phyloP scores from a whole-genome alignment of 352 stramenopile species.

The Pythium rishiriense region DNA sequence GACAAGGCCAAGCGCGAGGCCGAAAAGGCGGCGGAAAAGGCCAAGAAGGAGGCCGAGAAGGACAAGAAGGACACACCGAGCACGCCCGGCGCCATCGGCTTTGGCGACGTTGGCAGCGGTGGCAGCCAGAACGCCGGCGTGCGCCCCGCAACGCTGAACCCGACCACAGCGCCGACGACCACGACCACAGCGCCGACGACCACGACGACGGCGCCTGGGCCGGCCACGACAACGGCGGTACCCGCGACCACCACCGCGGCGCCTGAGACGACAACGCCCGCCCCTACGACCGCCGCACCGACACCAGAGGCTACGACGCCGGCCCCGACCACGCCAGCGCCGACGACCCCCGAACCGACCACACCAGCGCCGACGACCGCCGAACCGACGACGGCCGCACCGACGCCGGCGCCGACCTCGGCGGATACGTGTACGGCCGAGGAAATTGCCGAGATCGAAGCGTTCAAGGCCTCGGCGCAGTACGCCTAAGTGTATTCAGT shows the following conservation, averaged over 20 bases:
- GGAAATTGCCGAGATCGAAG: slow-evolving; percentile 22
- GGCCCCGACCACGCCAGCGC: slow-evolving; percentile 1
- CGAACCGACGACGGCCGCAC: not conserved
- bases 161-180: not conserved
- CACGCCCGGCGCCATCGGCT: slow-evolving; percentile 2
- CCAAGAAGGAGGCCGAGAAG: slow-evolving; percentile 13
- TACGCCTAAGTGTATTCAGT: slow-evolving; percentile 8
- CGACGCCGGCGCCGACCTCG: slow-evolving; percentile 7
- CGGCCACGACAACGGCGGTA: not conserved
- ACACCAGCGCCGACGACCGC: slow-evolving; percentile 10
- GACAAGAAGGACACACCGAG: slow-evolving; percentile 12
- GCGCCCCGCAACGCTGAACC: slow-evolving; percentile 9
- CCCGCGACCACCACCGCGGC: not conserved
- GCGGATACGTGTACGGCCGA: slow-evolving; percentile 19
- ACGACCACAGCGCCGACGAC: not conserved
- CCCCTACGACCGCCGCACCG: not conserved
- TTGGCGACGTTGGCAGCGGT: slow-evolving; percentile 2
- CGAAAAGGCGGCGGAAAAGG: slow-evolving; percentile 14
- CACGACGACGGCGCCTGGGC: not conserved
- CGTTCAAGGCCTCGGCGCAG: slow-evolving; percentile 18
- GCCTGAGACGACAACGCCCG: not conserved
- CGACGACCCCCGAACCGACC: slow-evolving; percentile 1
- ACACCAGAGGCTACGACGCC: not conserved
- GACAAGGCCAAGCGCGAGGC: slow-evolving; percentile 17
- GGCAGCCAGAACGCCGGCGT: slow-evolving; percentile 1